Percentiles rank a stretch among this genome's conserved stretches.
Evolutionary conservation across 179 eudicot genomes (phyloP).

Genomic region (Pouteria campechiana): DNA sequence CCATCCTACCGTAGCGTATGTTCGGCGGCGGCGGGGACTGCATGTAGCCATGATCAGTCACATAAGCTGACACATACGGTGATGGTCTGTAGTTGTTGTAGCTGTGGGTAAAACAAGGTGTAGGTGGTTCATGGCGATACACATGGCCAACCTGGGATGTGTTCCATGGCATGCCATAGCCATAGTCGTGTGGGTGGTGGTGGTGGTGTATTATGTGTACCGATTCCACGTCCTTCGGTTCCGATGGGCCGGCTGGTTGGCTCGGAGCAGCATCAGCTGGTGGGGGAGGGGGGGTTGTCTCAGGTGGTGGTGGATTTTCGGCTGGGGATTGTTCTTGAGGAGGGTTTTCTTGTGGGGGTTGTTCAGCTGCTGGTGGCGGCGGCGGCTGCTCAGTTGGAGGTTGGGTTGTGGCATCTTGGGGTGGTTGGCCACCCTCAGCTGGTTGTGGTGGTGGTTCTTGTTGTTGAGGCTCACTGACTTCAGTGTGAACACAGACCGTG

Average conservation of each 20-base stretch:
- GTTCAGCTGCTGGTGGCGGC: background rate
- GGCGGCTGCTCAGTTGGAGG: background rate
- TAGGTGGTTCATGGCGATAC: constrained; percentile 17
- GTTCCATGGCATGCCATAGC: constrained; percentile 18
- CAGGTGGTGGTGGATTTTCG: background rate
- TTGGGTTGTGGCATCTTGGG: background rate
- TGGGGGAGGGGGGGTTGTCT: constrained; percentile 4
- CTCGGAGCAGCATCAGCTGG: constrained; percentile 1
- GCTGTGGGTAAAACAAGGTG: background rate
- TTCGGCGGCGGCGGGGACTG: constrained; percentile 31
- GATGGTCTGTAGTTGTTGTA: background rate
- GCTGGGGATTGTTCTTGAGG: constrained; percentile 24
- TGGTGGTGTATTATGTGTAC: constrained; percentile 46
- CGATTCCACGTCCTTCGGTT: constrained; percentile 35
- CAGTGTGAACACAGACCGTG: constrained; percentile 59
- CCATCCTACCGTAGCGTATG: constrained; percentile 25
- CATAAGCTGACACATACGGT: constrained; percentile 8
- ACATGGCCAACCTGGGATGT: constrained; percentile 17
- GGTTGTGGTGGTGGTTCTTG: constrained; percentile 14
- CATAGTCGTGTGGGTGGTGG: constrained; percentile 32
- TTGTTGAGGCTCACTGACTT: constrained; percentile 30
- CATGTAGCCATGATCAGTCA: constrained; percentile 18
- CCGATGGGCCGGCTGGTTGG: constrained; percentile 21
- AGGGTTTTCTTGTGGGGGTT: background rate
- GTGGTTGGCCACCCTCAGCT: constrained; percentile 15